Percentiles rank a stretch among this genome's conserved stretches.
Conservation (phyloP, 1,284 basidiomycete species). For the Ganoderma leucocontextum region DNA sequence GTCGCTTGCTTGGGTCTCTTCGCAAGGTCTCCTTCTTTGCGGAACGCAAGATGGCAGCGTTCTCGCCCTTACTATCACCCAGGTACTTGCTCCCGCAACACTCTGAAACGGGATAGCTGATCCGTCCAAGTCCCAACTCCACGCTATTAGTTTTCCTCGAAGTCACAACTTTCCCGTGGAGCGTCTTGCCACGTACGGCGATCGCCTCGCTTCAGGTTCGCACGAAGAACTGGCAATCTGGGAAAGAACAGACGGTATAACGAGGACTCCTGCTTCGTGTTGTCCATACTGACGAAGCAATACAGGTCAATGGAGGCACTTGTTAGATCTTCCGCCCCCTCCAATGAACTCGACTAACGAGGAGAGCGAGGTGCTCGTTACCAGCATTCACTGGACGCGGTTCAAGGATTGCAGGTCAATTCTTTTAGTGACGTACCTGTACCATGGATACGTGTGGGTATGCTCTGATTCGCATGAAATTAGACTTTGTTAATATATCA, state of each 20-base stretch:
- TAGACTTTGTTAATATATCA: no score
- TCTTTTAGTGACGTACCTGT: background rate
- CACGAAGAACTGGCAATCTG: background rate
- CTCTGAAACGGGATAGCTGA: no score
- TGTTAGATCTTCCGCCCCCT: background rate
- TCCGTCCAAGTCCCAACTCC: background rate
- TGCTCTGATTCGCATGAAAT: background rate
- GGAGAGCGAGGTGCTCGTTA: background rate
- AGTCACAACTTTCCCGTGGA: background rate
- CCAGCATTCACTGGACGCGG: background rate
- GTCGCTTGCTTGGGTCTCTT: background rate
- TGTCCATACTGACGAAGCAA: no score
- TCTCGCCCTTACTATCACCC: background rate
- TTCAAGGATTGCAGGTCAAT: background rate
- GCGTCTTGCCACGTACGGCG: background rate
- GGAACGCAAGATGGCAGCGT: background rate
- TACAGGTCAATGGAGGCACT: background rate
- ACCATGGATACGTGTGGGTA: background rate
- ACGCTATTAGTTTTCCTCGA: background rate
- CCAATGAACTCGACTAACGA: background rate
- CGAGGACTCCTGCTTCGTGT: no score
- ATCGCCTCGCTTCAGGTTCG: background rate
- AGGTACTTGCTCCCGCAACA: background rate
- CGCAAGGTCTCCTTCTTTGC: background rate
- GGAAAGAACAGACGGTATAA: background rate